Conservation (phyloP, 2,329 filamentous ascomycete species). For the Diaporthe vexans region DNA sequence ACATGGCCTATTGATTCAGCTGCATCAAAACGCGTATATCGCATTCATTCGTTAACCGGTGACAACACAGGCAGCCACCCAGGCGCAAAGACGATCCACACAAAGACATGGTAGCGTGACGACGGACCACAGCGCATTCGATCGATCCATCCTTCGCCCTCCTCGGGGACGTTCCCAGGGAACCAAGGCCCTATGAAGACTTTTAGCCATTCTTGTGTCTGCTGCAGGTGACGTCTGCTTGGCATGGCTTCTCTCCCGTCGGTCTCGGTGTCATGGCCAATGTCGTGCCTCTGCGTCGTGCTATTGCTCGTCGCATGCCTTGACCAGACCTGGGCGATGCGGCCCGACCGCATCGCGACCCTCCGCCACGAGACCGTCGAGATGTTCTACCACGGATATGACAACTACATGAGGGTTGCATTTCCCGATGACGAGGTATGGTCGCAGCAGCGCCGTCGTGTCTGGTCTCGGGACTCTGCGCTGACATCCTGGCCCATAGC, state of each 20-base stretch:
- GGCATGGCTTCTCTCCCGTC: slow-evolving; percentile 48
- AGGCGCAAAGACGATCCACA: not conserved
- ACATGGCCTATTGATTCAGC: not conserved
- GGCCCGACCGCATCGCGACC: slow-evolving; percentile 65
- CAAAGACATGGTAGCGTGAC: slow-evolving; percentile 16
- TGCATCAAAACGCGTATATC: not conserved
- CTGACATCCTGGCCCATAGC: slow-evolving; percentile 56
- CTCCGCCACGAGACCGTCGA: slow-evolving; percentile 74
- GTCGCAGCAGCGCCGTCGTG: not conserved
- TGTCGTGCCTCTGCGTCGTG: slow-evolving; percentile 43
- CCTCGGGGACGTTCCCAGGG: slow-evolving; percentile 31
- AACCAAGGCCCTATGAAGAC: slow-evolving; percentile 38
- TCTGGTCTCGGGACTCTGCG: slow-evolving; percentile 34
- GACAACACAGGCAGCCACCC: not conserved
- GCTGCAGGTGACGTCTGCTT: slow-evolving; percentile 57
- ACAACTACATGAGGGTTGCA: slow-evolving; percentile 93
- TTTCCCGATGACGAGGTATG: slow-evolving; percentile 93
- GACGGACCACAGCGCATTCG: slow-evolving; percentile 4
- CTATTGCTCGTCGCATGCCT: slow-evolving; percentile 58
- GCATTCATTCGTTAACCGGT: not conserved
- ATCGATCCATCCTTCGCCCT: slow-evolving; percentile 3
- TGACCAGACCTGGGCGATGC: slow-evolving; percentile 62
- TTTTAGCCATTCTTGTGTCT: slow-evolving; percentile 37
- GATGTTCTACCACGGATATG: slow-evolving; percentile 97
- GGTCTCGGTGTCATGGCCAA: slow-evolving; percentile 8